Conservation (phyloP, 768 basidiomycete species). For the Xerocomellus intermedius region DNA sequence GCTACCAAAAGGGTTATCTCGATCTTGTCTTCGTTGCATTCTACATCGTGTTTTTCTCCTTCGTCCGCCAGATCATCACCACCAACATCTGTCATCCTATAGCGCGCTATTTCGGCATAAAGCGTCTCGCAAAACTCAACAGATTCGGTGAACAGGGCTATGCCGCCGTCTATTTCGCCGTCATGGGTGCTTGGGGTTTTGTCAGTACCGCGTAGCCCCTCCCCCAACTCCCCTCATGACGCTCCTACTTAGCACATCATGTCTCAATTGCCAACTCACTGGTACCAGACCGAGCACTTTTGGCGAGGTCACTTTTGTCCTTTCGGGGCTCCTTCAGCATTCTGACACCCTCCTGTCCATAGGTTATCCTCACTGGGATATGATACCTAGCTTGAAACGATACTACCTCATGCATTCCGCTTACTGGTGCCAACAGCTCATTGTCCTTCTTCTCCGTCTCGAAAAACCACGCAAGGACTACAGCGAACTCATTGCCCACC, state of each 20-base stretch:
- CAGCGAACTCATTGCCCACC: conserved; percentile 82
- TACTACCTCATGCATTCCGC: conserved; percentile 94
- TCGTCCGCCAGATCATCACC: conserved; percentile 74
- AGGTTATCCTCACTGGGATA: conserved; percentile 90
- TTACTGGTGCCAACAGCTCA: conserved; percentile 93
- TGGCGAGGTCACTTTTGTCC: conserved; percentile 63
- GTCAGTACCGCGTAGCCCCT: conserved; percentile 43
- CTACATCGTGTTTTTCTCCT: conserved; percentile 86
- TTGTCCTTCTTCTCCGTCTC: conserved; percentile 78
- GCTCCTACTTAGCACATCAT: conserved; percentile 66
- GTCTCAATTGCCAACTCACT: conserved; percentile 77
- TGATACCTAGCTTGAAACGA: conserved; percentile 79
- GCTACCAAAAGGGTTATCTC: conserved; percentile 68
- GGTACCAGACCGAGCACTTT: conserved; percentile 80
- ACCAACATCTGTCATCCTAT: conserved; percentile 63
- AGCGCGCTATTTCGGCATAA: conserved; percentile 70
- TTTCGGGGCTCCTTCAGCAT: neutral
- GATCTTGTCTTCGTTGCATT: conserved; percentile 82
- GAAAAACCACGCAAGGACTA: conserved; percentile 97
- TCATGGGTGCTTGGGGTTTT: conserved; percentile 72
- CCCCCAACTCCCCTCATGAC: neutral
- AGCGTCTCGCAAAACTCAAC: conserved; percentile 61
- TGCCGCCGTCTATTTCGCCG: conserved; percentile 73
- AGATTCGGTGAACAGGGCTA: conserved; percentile 93
- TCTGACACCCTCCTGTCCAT: neutral